Conservation (phyloP, 2,329 filamentous ascomycete genomes). For the Fusarium subglutinans region DNA sequence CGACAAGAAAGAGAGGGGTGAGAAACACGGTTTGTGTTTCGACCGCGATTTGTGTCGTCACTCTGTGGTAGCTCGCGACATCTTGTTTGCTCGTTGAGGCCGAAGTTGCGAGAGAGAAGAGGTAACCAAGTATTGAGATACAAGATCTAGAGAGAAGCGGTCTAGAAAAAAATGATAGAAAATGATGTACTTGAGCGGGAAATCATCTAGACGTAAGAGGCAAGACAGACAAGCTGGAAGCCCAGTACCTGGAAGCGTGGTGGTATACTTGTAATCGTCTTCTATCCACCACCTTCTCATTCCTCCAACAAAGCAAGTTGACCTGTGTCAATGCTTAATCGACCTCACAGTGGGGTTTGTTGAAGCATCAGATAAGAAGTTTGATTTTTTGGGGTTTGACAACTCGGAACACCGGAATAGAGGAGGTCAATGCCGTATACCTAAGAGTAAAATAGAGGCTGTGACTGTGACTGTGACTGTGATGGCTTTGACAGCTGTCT, state of each 20-base stretch:
- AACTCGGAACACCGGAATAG: conserved; percentile 6
- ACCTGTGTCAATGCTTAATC: background rate
- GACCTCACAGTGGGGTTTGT: conserved; percentile 8
- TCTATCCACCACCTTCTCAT: conserved; percentile 20
- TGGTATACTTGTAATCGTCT: background rate
- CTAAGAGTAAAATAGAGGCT: background rate
- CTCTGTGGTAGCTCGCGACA: conserved; percentile 9
- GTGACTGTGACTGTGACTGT: background rate
- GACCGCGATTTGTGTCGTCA: conserved; percentile 31
- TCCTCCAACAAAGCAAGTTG: background rate
- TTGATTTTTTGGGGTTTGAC: background rate
- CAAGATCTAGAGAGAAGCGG: conserved; percentile 6
- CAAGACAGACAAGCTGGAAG: conserved; percentile 7
- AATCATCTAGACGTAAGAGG: background rate
- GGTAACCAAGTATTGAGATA: background rate
- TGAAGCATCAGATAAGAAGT: conserved; percentile 26
- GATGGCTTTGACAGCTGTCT: background rate
- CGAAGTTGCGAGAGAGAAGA: background rate
- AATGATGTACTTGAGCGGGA: background rate
- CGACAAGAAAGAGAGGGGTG: conserved; percentile 36
- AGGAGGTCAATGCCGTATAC: background rate
- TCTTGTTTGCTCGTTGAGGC: background rate
- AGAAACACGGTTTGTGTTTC: conserved; percentile 29
- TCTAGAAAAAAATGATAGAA: background rate
- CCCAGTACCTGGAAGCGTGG: background rate